Conservation (phyloP, 345 rosid species). For the Citrus medica region DNA sequence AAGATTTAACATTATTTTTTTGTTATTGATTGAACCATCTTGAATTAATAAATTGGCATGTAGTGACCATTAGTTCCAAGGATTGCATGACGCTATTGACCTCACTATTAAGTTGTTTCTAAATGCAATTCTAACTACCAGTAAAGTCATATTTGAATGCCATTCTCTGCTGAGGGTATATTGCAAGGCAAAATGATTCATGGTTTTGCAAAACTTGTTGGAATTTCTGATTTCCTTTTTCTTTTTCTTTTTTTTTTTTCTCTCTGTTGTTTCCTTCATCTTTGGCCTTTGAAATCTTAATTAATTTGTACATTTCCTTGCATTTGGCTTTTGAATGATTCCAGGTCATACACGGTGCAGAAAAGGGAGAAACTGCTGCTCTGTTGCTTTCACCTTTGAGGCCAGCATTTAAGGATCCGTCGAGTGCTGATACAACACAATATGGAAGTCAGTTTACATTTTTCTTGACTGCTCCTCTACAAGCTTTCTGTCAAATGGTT, state of each 20-base stretch:
- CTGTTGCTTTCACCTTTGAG: constrained; percentile 82
- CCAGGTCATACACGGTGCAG: constrained; percentile 84
- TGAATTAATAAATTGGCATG: neutral
- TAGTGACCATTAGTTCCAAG: neutral
- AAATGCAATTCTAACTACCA: neutral
- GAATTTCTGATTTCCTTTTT: neutral
- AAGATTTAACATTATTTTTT: neutral
- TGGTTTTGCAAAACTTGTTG: neutral
- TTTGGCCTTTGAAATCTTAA: neutral
- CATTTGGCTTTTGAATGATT: constrained; percentile 13
- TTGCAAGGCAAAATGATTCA: neutral
- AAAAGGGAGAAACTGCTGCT: constrained; percentile 90
- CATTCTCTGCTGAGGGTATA: neutral
- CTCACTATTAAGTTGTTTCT: neutral
- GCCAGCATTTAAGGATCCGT: constrained; percentile 47
- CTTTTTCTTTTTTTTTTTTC: neutral
- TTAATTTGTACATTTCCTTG: constrained; percentile 14
- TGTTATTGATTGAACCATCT: neutral
- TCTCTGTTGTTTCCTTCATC: neutral
- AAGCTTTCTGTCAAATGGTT: constrained; percentile 82
- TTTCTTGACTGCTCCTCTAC: constrained; percentile 88
- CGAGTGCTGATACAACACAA: constrained; percentile 33
- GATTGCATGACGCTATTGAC: neutral
- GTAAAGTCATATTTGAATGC: neutral
- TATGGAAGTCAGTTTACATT: constrained; percentile 87